A percentile compares a stretch with the other conserved stretches of the same genome.
These are phyloP conservation scores for Elaeis oleifera DNA, from an alignment of 202 grass and related monocot genomes.

Conservation along the genomic window DNA sequence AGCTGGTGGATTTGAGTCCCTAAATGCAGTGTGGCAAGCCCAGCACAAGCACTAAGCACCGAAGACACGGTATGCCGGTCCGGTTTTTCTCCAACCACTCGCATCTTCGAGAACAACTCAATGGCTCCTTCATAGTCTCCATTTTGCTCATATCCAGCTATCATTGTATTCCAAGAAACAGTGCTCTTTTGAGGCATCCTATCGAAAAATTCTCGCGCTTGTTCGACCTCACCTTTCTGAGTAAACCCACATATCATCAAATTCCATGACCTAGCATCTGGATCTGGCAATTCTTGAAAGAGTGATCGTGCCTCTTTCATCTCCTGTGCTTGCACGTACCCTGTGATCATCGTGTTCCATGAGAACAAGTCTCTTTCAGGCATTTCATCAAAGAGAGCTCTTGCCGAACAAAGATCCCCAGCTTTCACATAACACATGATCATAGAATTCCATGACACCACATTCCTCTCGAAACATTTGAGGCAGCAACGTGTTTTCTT, in stretches of 20 bases:
- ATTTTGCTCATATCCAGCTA: constrained; percentile 66
- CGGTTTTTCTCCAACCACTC: constrained; percentile 36
- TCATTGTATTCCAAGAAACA: constrained; percentile 78
- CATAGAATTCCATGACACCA: constrained; percentile 76
- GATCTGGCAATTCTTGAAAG: constrained; percentile 44
- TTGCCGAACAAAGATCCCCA: constrained; percentile 44
- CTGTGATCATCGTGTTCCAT: constrained; percentile 72
- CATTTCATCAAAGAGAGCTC: constrained; percentile 61
- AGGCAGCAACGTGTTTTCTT: not conserved
- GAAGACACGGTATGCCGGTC: constrained; percentile 62
- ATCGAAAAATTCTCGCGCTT: constrained; percentile 47
- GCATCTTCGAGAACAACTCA: constrained; percentile 50
- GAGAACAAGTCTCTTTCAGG: constrained; percentile 48
- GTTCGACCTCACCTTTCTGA: constrained; percentile 39
- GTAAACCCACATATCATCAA: constrained; percentile 65
- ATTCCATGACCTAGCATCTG: constrained; percentile 61
- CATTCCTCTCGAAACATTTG: constrained; percentile 43
- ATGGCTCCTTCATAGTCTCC: constrained; percentile 39
- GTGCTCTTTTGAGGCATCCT: constrained; percentile 42
- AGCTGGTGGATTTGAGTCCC: constrained; percentile 65
- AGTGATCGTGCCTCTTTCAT: constrained; percentile 55
- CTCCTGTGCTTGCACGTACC: constrained; percentile 32
- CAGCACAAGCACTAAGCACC: constrained; percentile 54
- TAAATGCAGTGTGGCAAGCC: constrained; percentile 44
- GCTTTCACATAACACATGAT: constrained; percentile 61